Conservation (phyloP, 108 stramenopile genomes). For the Nannochloropsis gaditana region DNA sequence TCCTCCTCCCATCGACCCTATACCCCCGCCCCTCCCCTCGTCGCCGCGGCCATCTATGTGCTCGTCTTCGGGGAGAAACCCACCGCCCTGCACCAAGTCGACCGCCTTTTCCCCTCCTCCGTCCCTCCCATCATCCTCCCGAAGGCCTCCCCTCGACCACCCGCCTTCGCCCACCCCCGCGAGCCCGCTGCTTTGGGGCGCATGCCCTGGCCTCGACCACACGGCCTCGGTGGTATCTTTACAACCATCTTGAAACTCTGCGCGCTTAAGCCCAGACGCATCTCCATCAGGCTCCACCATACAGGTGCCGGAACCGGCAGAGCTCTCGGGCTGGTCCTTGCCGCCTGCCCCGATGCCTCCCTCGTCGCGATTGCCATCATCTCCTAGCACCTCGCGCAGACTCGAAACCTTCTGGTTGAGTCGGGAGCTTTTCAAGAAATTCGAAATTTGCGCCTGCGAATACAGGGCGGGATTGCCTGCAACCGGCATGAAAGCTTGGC, state of each 20-base stretch:
- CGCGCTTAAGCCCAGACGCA: no score
- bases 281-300: no score
- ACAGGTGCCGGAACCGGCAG: no score
- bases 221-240: no score
- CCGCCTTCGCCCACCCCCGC: no score
- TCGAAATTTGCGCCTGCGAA: conserved; percentile 75
- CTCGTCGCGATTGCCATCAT: background rate
- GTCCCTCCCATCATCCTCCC: background rate
- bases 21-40: background rate
- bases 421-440: conserved; percentile 70
- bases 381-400: background rate
- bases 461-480: conserved; percentile 77
- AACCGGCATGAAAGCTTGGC: conserved; percentile 80
- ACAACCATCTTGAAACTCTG: no score
- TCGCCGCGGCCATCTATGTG: background rate
- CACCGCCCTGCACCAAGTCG: background rate
- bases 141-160: no score
- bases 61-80: background rate
- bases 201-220: no score
- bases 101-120: background rate
- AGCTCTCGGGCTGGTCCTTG: no score
- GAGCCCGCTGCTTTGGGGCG: no score
- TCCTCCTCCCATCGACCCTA: background rate
- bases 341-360: background rate
- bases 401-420: conserved; percentile 29